Percentiles rank a stretch among this genome's conserved stretches.
Conservation (phyloP, 192 early-diverging fungal genomes). For the Gonapodya prolifera region DNA sequence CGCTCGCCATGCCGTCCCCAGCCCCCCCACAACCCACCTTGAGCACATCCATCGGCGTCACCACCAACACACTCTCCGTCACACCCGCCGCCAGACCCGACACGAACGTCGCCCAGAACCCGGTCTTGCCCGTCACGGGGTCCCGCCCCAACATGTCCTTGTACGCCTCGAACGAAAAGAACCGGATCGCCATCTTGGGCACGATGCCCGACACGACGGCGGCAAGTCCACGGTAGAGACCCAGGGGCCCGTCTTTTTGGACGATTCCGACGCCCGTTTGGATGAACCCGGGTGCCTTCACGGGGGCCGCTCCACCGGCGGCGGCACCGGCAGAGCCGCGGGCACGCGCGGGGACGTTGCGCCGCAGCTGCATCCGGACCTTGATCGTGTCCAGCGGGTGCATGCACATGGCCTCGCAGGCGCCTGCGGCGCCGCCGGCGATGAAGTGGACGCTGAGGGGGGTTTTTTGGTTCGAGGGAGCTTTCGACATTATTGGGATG, state of each 20-base stretch:
- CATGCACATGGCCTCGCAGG: not conserved
- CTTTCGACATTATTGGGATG: not conserved
- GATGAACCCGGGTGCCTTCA: conserved; percentile 43
- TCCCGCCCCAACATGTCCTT: conserved; percentile 50
- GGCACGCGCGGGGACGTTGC: not conserved
- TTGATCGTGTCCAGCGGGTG: conserved; percentile 5
- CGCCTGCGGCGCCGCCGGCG: conserved; percentile 1
- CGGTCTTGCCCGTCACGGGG: not conserved
- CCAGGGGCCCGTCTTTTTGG: conserved; percentile 71
- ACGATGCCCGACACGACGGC: conserved; percentile 94
- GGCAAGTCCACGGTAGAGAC: conserved; percentile 94
- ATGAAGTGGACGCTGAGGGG: conserved; percentile 2
- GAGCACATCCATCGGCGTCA: conserved; percentile 98
- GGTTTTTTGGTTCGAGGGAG: not conserved
- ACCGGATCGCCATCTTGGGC: conserved; percentile 98
- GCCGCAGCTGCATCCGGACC: conserved; percentile 2
- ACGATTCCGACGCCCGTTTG: conserved; percentile 76
- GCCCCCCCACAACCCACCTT: conserved; percentile 25
- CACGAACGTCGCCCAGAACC: conserved; percentile 21
- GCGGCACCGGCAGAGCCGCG: not conserved
- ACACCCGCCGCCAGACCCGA: conserved; percentile 88
- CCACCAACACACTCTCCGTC: conserved; percentile 88
- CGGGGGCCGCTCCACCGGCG: not conserved
- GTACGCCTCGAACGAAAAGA: conserved; percentile 90
- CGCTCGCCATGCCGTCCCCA: no score